Conservation (phyloP, 1,284 basidiomycete species). For the Sparassis latifolia region DNA sequence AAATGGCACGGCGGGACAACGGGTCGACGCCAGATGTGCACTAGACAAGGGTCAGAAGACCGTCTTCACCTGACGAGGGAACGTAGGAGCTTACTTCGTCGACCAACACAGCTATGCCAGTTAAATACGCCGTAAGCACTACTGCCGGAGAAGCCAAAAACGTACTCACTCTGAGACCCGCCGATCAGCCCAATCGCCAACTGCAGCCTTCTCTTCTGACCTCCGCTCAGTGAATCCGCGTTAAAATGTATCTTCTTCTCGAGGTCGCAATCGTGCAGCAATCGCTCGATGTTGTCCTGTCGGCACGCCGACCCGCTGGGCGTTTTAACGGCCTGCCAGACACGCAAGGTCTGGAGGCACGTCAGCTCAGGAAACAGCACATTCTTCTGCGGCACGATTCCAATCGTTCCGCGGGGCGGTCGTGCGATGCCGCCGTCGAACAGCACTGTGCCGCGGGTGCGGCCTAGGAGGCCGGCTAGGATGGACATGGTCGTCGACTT, state of each 20-base stretch:
- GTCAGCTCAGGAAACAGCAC: slow-evolving; percentile 75
- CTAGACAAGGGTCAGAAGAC: slow-evolving; percentile 15
- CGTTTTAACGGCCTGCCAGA: slow-evolving; percentile 73
- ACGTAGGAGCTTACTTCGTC: slow-evolving; percentile 40
- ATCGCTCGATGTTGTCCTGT: slow-evolving; percentile 49
- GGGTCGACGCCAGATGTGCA: slow-evolving; percentile 81
- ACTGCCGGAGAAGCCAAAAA: not conserved
- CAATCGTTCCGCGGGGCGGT: slow-evolving; percentile 57
- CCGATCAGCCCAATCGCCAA: slow-evolving; percentile 73
- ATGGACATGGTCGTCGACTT: slow-evolving; percentile 72
- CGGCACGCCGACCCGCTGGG: slow-evolving; percentile 37
- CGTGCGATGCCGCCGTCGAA: slow-evolving; percentile 51
- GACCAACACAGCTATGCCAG: slow-evolving; percentile 55
- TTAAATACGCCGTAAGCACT: not conserved
- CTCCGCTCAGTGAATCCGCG: slow-evolving; percentile 64
- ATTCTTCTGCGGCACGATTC: slow-evolving; percentile 80
- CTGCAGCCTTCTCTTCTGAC: slow-evolving; percentile 79
- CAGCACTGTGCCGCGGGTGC: slow-evolving; percentile 51
- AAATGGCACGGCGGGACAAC: slow-evolving; percentile 68
- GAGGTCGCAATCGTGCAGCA: slow-evolving; percentile 68
- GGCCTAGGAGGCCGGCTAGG: slow-evolving; percentile 54
- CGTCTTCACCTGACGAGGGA: not conserved
- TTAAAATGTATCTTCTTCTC: slow-evolving; percentile 60
- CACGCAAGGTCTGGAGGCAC: slow-evolving; percentile 63
- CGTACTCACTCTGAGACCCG: slow-evolving; percentile 52